phyloP scores from a whole-genome alignment of 2,329 filamentous ascomycete species.

The Anisogramma anomala region DNA sequence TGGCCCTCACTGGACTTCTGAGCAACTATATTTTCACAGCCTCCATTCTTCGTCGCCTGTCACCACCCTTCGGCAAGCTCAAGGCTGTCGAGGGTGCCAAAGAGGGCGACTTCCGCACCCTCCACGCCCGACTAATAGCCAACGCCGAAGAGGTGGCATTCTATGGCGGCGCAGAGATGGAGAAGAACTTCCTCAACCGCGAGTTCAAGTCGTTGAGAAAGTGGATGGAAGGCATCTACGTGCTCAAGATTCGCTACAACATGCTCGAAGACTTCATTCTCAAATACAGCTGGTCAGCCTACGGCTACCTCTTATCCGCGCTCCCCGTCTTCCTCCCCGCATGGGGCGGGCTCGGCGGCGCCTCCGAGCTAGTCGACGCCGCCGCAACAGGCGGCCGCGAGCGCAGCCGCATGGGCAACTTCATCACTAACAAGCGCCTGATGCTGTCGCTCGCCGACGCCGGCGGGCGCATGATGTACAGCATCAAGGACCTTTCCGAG shows the following conservation, averaged over 20 bases:
- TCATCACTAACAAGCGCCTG: conserved; percentile 96
- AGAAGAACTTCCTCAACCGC: conserved; percentile 81
- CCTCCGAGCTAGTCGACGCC: conserved; percentile 49
- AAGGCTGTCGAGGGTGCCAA: conserved; percentile 92
- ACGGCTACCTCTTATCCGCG: conserved; percentile 87
- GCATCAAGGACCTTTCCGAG: conserved; percentile 94
- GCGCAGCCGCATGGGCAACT: conserved; percentile 87
- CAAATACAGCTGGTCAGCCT: conserved; percentile 98
- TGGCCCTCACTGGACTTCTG: conserved; percentile 75
- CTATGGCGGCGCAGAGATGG: conserved; percentile 90
- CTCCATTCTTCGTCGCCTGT: conserved; percentile 74
- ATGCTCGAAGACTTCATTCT: conserved; percentile 97
- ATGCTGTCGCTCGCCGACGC: conserved; percentile 97
- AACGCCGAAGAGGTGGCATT: conserved; percentile 98
- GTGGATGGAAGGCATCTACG: conserved; percentile 98
- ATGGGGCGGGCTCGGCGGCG: conserved; percentile 76
- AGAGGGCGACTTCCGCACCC: conserved; percentile 85
- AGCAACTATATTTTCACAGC: conserved; percentile 93
- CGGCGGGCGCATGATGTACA: conserved; percentile 98
- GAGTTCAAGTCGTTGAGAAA: conserved; percentile 87
- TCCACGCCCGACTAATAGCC: conserved; percentile 85
- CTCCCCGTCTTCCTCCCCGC: conserved; percentile 88
- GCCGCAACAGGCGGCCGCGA: conserved; percentile 50
- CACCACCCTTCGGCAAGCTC: conserved; percentile 90
- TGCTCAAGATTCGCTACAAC: conserved; percentile 95